Evolutionary conservation across 306 rosid species (phyloP), one percentile per base, ranked within the genome.

Genomic region (Acacia confusa): DNA sequence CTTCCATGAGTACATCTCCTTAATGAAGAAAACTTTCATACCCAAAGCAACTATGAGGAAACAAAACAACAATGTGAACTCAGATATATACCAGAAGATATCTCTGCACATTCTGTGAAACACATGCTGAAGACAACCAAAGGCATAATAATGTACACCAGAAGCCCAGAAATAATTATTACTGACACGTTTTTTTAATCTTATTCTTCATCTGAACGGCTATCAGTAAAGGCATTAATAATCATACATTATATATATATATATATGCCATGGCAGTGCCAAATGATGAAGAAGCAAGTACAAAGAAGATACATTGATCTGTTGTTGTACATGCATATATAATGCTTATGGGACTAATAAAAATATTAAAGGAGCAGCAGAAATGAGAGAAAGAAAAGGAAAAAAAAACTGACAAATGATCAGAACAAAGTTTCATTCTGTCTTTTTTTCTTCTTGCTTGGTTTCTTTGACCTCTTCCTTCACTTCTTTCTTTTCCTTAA

Each of bases 371-470:
- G 72, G 64, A 74, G 66, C 52, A 77, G 53, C 20, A 80, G 25
- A 63, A 76, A 4, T 13, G 32, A 40, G 34, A 45, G 15, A 36
- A 9, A 53, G 13, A 57, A 3, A 15, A 13, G 38, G 38, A 36
- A 30, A 55, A 22, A 28, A 69, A 19, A 45, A 53, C 76, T 14
- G 47, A 50, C 36, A 57, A 45, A 57, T 44, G 65, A 74, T 44
- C 64, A 53, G 38, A 41, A 41, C 9, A 14, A 32, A 65, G 22
- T 52, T 30, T 60, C 52, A 45, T 40, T 43, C 13, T 43, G 74
- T 20, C 66, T 75, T 83, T 38, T 85, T 85, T 72, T 84, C 85
- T 38, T 85, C 86, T 68, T 86, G 82, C 84, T 91, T 91, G 36
- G 78, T 88, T 72, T 78, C 84, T 79, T 81, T 83, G 82, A 57